A percentile compares a stretch with the other conserved stretches of the same genome.
Conservation (phyloP, 768 basidiomycete genomes). For the Mycena floridula region DNA sequence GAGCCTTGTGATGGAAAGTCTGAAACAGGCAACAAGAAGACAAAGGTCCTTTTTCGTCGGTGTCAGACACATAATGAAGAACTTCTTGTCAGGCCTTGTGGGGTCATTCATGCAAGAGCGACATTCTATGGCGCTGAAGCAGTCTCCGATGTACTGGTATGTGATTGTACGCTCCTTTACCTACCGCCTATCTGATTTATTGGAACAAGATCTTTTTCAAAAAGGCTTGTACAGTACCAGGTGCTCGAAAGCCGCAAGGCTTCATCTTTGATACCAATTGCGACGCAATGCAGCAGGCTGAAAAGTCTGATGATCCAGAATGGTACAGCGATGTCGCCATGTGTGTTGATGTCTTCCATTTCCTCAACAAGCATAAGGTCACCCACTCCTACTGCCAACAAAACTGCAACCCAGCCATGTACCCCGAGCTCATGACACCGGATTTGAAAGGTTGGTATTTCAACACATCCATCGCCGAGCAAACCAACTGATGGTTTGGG, state of each 20-base stretch:
- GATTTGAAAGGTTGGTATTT: constrained; percentile 13
- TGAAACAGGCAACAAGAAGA: background rate
- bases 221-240: constrained; percentile 17
- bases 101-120: constrained; percentile 10
- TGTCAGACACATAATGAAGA: constrained; percentile 1
- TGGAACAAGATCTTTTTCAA: constrained; percentile 4
- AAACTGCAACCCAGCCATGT: constrained; percentile 3
- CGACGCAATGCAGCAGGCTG: constrained; percentile 8
- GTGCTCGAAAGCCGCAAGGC: constrained; percentile 19
- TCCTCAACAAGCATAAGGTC: constrained; percentile 7
- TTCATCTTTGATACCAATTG: constrained; percentile 12
- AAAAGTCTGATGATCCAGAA: background rate
- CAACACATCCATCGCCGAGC: constrained; percentile 30
- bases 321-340: constrained; percentile 8
- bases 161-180: background rate
- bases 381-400: constrained; percentile 7
- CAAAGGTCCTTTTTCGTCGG: constrained; percentile 4
- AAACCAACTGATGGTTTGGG: constrained; percentile 26
- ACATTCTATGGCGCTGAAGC: constrained; percentile 15
- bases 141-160: constrained; percentile 10
- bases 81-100: constrained; percentile 13
- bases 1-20: background rate
- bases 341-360: constrained; percentile 12
- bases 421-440: constrained; percentile 7
- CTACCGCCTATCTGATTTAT: background rate